phyloP scores from a whole-genome alignment of 768 basidiomycete species.

The Trametes punicea region DNA sequence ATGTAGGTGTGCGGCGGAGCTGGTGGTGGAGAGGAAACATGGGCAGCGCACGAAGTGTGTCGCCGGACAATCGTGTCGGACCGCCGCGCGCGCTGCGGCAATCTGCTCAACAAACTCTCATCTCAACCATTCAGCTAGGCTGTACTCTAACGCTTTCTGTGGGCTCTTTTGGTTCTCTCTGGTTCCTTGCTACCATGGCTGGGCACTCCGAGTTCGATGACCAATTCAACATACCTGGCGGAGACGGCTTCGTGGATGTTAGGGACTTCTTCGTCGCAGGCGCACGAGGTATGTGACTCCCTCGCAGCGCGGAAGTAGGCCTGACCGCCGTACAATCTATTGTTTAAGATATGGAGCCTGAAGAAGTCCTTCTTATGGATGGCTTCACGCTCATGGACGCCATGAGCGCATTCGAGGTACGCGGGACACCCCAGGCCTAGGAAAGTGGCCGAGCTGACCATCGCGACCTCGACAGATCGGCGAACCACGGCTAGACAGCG shows the following conservation, averaged over 20 bases:
- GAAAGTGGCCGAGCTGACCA: constrained; percentile 14
- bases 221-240: constrained; percentile 47
- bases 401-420: constrained; percentile 91
- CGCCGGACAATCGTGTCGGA: not conserved
- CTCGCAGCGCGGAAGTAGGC: no score
- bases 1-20: not conserved
- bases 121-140: not conserved
- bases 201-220: constrained; percentile 17
- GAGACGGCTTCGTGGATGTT: constrained; percentile 60
- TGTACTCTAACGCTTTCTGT: not conserved
- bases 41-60: not conserved
- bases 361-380: constrained; percentile 61
- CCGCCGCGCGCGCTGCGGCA: not conserved
- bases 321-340: not conserved
- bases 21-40: constrained; percentile 19
- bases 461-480: constrained; percentile 57
- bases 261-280: constrained; percentile 58
- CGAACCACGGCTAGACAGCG: constrained; percentile 86
- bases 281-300: constrained; percentile 47
- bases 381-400: constrained; percentile 78
- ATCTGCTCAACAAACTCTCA: constrained; percentile 1
- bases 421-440: constrained; percentile 15
- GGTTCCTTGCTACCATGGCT: no score
- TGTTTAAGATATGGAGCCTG: constrained; percentile 55
- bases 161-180: not conserved